A percentile compares a stretch with the other conserved stretches of the same genome.
Conservation (phyloP, 805 yeast genomes). For the Spathaspora girioi region DNA sequence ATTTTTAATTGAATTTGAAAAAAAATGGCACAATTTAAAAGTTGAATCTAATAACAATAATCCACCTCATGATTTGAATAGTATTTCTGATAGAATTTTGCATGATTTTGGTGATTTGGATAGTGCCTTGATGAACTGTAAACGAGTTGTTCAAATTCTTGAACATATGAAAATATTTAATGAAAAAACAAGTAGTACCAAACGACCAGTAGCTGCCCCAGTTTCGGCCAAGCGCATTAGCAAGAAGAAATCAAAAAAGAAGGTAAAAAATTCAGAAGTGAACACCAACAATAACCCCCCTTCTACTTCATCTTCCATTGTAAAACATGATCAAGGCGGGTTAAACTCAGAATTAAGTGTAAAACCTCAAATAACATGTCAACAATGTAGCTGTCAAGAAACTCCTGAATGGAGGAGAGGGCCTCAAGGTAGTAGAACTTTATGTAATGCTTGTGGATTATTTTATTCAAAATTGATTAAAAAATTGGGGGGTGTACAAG, state of each 20-base stretch:
- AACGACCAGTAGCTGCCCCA: not conserved
- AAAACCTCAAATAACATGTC: conserved; percentile 13
- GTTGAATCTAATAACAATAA: not conserved
- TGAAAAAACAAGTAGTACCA: not conserved
- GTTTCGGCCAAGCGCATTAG: not conserved
- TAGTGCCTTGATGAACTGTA: conserved; percentile 1
- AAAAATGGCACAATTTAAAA: conserved; percentile 2
- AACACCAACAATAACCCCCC: conserved; percentile 6
- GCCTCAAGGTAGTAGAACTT: conserved; percentile 74
- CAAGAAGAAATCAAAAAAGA: conserved; percentile 3
- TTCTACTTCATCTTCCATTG: not conserved
- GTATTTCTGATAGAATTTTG: not conserved
- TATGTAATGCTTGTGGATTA: conserved; percentile 92
- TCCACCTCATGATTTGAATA: not conserved
- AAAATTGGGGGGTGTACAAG: conserved; percentile 44
- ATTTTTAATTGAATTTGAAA: conserved; percentile 7
- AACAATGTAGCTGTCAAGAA: conserved; percentile 67
- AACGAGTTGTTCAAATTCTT: conserved; percentile 4
- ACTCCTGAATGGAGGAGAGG: conserved; percentile 96
- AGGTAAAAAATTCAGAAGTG: conserved; percentile 3
- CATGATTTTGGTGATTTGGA: conserved; percentile 3
- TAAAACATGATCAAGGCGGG: conserved; percentile 9
- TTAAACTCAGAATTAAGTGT: conserved; percentile 16
- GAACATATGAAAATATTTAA: conserved; percentile 4
- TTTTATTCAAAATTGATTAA: conserved; percentile 61